These are phyloP conservation scores for Talaromyces liani DNA, from an alignment of 495 filamentous ascomycete genomes.

Conservation along the genomic window DNA sequence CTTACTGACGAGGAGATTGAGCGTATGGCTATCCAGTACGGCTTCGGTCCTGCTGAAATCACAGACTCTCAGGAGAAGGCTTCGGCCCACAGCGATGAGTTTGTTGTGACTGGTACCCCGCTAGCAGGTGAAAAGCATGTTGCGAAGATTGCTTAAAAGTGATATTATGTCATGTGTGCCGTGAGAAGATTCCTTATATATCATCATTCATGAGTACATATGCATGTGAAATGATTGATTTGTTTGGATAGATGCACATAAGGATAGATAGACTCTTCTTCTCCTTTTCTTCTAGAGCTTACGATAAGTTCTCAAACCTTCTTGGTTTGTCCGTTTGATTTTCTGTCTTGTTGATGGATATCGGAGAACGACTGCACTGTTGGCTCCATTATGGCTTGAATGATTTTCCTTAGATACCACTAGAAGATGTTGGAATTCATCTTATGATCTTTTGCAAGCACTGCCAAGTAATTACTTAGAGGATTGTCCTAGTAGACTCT, in stretches of 20 bases:
- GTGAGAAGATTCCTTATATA: background rate
- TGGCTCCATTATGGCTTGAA: background rate
- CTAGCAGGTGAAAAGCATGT: background rate
- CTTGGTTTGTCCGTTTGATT: background rate
- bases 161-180: background rate
- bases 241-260: constrained; percentile 1
- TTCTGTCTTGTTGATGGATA: background rate
- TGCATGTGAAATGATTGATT: background rate
- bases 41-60: constrained; percentile 26
- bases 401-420: background rate
- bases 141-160: background rate
- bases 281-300: background rate
- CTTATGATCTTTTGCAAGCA: background rate
- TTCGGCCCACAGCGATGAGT: background rate
- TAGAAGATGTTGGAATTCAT: background rate
- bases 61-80: background rate
- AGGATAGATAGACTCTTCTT: background rate
- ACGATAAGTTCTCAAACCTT: background rate
- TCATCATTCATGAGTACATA: background rate
- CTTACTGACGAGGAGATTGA: constrained; percentile 59
- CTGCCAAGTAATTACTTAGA: background rate
- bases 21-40: constrained; percentile 53
- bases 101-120: background rate
- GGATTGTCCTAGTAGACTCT: background rate
- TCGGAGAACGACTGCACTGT: background rate